phyloP scores from a whole-genome alignment of 495 filamentous ascomycete genomes.

The Penicillium silybi region DNA sequence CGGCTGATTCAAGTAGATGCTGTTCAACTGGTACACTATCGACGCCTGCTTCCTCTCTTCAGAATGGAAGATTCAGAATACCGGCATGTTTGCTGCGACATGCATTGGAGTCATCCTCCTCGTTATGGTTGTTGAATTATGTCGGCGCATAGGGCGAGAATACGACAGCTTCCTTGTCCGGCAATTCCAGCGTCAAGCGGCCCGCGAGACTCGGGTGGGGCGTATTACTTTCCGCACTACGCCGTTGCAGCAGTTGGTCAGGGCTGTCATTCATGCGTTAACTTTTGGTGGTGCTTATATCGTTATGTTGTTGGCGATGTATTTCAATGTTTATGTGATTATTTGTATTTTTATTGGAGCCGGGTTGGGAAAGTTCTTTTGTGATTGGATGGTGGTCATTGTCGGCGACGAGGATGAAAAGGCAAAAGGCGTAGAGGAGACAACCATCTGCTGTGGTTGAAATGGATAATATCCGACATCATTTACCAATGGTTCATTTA shows the following conservation, averaged over 20 bases:
- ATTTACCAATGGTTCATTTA: no score
- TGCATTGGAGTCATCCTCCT: constrained; percentile 64
- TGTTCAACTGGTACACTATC: constrained; percentile 68
- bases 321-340: constrained; percentile 59
- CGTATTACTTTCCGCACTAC: constrained; percentile 40
- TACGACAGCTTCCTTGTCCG: constrained; percentile 55
- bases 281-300: constrained; percentile 65
- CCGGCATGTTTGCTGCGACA: constrained; percentile 57
- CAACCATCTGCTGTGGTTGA: constrained; percentile 27
- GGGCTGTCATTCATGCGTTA: constrained; percentile 54
- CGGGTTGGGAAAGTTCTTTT: constrained; percentile 52
- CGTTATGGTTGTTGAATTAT: constrained; percentile 56
- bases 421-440: constrained; percentile 11
- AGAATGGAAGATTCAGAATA: constrained; percentile 57
- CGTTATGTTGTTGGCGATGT: constrained; percentile 61
- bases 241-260: constrained; percentile 51
- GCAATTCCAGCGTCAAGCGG: constrained; percentile 32
- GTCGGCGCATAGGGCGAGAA: constrained; percentile 51
- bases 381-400: constrained; percentile 42
- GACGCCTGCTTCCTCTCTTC: constrained; percentile 62
- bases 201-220: constrained; percentile 2
- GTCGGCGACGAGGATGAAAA: not conserved
- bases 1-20: constrained; percentile 45
- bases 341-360: constrained; percentile 58
- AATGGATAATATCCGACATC: no score